These are phyloP conservation scores for Phycomyces nitens DNA, from an alignment of 192 early-diverging fungal species.

Conservation along the genomic window DNA sequence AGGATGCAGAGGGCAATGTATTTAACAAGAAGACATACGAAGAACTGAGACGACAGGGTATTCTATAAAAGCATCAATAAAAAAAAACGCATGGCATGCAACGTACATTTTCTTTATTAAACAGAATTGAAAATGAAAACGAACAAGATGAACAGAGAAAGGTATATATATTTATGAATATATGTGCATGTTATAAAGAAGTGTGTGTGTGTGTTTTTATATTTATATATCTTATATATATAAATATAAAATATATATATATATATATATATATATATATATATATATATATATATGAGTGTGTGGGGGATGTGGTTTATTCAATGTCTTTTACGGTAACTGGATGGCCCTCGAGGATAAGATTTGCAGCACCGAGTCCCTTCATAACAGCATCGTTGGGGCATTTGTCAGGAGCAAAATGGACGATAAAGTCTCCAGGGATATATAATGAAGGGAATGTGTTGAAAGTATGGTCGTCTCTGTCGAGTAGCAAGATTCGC, in stretches of 20 bases:
- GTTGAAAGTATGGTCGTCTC: slow-evolving; percentile 53
- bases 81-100: background rate
- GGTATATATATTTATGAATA: too few species aligned
- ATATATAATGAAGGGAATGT: slow-evolving; percentile 50
- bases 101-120: too few species aligned
- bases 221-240: background rate
- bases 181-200: too few species aligned
- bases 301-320: background rate
- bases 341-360: slow-evolving; percentile 20
- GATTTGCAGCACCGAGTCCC: slow-evolving; percentile 35
- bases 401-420: slow-evolving; percentile 56
- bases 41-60: slow-evolving; percentile 80
- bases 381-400: slow-evolving; percentile 44
- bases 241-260: background rate
- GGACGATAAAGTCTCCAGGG: slow-evolving; percentile 52
- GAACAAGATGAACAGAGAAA: too few species aligned
- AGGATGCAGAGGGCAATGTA: slow-evolving; percentile 80
- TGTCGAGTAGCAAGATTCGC: slow-evolving; percentile 34
- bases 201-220: background rate
- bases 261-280: too few species aligned
- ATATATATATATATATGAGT: too few species aligned
- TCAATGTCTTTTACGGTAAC: slow-evolving; percentile 13
- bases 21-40: slow-evolving; percentile 85
- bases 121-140: too few species aligned
- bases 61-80: slow-evolving; percentile 48